These are phyloP conservation scores for Quercus ilex DNA, from an alignment of 306 rosid genomes.

Conservation along the genomic window DNA sequence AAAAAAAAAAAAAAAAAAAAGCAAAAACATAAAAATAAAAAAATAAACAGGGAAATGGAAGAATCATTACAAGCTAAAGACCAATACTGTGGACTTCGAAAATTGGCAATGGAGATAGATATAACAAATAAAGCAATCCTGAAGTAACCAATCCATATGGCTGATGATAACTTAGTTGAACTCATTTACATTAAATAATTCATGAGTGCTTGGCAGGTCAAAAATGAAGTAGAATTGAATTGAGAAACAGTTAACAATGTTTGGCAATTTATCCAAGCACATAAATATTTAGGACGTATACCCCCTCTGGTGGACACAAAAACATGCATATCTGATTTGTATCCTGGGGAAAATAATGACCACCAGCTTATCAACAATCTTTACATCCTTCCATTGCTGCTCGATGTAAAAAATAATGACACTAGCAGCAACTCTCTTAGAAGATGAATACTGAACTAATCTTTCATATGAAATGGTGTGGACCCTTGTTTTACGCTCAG, in stretches of 20 bases:
- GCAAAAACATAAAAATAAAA: too few species aligned
- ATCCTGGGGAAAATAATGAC: neutral
- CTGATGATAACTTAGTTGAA: neutral
- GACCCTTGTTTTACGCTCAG: neutral
- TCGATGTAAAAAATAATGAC: neutral
- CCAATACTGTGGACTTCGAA: neutral
- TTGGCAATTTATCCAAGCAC: neutral
- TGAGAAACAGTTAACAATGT: neutral
- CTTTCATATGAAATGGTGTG: conserved; percentile 3
- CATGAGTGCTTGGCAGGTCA: neutral
- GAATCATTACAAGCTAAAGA: too few species aligned
- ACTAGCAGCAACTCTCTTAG: neutral
- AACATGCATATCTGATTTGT: neutral
- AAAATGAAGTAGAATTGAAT: neutral
- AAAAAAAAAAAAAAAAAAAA: too few species aligned
- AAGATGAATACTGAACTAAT: neutral
- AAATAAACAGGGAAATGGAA: too few species aligned
- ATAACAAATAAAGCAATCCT: neutral
- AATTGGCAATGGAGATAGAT: neutral
- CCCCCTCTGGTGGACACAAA: neutral
- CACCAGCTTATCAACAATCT: neutral
- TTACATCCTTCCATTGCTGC: neutral
- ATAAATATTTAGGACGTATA: neutral
- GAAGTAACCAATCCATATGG: neutral
- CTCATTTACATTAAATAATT: neutral